phyloP scores from a whole-genome alignment of 495 filamentous ascomycete genomes.

The Beverwykella pulmonaria region DNA sequence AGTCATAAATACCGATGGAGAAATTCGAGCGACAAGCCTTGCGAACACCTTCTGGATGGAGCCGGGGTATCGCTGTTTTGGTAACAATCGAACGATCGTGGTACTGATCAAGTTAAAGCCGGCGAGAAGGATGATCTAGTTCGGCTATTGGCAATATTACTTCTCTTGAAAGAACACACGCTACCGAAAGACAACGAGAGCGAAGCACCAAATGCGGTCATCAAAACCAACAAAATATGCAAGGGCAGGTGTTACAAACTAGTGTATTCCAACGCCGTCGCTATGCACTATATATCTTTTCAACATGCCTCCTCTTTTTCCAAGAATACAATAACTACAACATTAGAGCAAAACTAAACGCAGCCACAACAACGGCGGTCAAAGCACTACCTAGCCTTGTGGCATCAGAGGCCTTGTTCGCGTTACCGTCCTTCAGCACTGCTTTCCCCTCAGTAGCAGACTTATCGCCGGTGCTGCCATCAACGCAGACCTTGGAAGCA shows the following conservation, averaged over 20 bases:
- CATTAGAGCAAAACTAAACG: constrained; percentile 2
- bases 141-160: no score
- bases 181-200: no score
- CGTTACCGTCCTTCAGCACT: not conserved
- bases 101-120: no score
- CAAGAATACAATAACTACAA: not conserved
- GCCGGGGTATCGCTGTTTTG: no score
- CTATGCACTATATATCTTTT: not conserved
- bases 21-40: no score
- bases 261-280: not conserved
- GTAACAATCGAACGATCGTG: no score
- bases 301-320: not conserved
- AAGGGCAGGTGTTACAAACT: not conserved
- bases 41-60: no score
- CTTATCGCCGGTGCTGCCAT: constrained; percentile 24
- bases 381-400: not conserved
- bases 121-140: no score
- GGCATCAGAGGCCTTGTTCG: constrained; percentile 1
- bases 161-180: no score
- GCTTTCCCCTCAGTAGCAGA: constrained; percentile 12
- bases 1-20: no score
- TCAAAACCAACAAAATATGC: no score
- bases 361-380: not conserved
- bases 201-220: no score
- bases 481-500: constrained; percentile 21